Evolutionary conservation across 805 yeast genomes (phyloP), one percentile per base, ranked within the genome.

Genomic region (Candida golubevii): DNA sequence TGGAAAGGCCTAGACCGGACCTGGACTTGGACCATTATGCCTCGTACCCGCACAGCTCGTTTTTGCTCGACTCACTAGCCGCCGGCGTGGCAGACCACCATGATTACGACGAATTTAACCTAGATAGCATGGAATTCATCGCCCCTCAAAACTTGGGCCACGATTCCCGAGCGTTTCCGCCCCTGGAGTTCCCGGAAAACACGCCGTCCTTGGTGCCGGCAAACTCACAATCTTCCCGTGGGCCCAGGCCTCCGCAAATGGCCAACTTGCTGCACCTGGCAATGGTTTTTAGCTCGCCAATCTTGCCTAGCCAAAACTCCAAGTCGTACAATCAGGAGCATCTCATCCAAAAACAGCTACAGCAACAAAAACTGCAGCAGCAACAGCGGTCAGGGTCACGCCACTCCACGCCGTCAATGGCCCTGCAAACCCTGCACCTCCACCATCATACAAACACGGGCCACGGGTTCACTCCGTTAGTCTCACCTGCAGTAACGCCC

Each of bases 401-500:
- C 18, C 61, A 46, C 28, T 59, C 47, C 36, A 33, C 43, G 31
- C 50, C 45, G 34, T 29, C 33, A 38, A 32, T 35, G 40, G 30
- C 35, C 2, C 42, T 30, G 12, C 42, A 35, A 12, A 15, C 7
- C 18, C 36, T 26, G 43, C n/a, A n/a, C n/a, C n/a, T 18, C 23
- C 23, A 18, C 23, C 23, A 18, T 18, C 23, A 18, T 5, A 32
- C 45, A 12, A 30, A 30, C 32, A 29, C 35, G 29, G 83, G 79
- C 47, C 78, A 78, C 39, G 78, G 78, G 6, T 85, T 83, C 62
- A 85, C 93, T 1, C 93, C 95, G 0, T 69, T 85, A 48, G 78
- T 83, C 1, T 83, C 90, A 2, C 95, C 95, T 0, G 82, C 85
- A 8, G 84, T 80, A 12, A 79, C 88, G 3, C 88, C 88, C 1